These are phyloP conservation scores for Chalciporus chontae DNA, from an alignment of 768 basidiomycete genomes.

Conservation along the genomic window DNA sequence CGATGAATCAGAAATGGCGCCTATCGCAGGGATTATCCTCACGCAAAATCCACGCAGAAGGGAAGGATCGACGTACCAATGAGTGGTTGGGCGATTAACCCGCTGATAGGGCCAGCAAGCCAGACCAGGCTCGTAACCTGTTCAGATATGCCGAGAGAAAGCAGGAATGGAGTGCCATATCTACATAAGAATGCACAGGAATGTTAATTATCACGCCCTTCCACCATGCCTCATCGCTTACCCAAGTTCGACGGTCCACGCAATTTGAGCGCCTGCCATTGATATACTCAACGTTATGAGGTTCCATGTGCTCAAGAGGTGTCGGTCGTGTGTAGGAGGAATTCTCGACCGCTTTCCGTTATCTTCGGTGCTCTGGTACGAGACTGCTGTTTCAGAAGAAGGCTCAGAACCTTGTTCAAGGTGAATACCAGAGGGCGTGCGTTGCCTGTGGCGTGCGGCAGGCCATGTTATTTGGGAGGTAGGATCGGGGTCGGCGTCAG, in stretches of 20 bases:
- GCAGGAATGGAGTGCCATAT: slow-evolving; percentile 93
- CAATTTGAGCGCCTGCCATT: slow-evolving; percentile 92
- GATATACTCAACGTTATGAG: slow-evolving; percentile 82
- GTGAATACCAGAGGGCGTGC: slow-evolving; percentile 21
- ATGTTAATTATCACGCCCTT: slow-evolving; percentile 1
- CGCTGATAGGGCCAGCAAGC: slow-evolving; percentile 93
- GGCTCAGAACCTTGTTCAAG: slow-evolving; percentile 20
- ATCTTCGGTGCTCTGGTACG: slow-evolving; percentile 34
- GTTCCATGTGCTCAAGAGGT: slow-evolving; percentile 52
- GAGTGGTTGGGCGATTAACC: slow-evolving; percentile 93
- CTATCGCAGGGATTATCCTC: slow-evolving; percentile 36
- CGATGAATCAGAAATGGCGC: slow-evolving; percentile 94
- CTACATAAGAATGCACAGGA: slow-evolving; percentile 38
- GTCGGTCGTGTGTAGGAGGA: slow-evolving; percentile 24
- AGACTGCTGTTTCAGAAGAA: slow-evolving; percentile 18
- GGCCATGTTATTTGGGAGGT: slow-evolving; percentile 81
- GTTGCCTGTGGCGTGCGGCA: slow-evolving; percentile 36
- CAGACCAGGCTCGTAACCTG: slow-evolving; percentile 92
- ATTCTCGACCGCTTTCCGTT: slow-evolving; percentile 19
- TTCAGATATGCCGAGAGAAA: slow-evolving; percentile 77
- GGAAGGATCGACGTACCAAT: slow-evolving; percentile 58
- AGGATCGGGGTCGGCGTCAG: slow-evolving; percentile 65
- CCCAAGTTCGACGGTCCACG: slow-evolving; percentile 96
- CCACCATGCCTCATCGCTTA: slow-evolving; percentile 34
- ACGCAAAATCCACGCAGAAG: background rate